A percentile compares a stretch with the other conserved stretches of the same genome.
Evolutionary conservation across 352 stramenopile genomes (phyloP).

Genomic region (Pythium apleroticum): DNA sequence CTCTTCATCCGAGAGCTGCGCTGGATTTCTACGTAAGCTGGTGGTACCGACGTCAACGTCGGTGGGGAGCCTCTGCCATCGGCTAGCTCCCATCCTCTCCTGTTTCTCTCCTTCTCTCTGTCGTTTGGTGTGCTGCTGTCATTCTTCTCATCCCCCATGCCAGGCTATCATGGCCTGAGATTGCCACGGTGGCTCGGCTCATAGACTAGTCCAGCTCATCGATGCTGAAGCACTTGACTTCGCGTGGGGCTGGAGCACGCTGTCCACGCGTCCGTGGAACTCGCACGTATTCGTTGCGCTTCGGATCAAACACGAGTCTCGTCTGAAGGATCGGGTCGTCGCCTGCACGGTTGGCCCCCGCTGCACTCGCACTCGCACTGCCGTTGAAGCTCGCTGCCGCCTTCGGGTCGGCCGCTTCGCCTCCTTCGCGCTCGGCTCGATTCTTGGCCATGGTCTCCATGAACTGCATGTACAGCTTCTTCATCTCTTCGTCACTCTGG

Average conservation of each 20-base stretch:
- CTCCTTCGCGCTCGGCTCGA: slow-evolving; percentile 8
- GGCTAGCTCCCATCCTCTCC: neutral
- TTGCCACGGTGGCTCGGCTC: neutral
- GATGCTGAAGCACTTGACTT: slow-evolving; percentile 48
- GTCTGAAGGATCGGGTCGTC: slow-evolving; percentile 22
- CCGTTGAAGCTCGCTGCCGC: neutral
- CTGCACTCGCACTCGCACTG: neutral
- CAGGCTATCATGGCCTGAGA: neutral
- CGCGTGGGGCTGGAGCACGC: neutral
- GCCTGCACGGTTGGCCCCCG: neutral
- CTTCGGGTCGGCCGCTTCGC: neutral
- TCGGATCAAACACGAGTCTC: slow-evolving; percentile 20
- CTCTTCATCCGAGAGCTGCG: neutral
- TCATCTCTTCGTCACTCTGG: slow-evolving; percentile 24
- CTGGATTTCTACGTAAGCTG: neutral
- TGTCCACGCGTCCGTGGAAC: neutral
- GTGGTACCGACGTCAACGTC: neutral
- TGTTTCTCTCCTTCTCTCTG: neutral
- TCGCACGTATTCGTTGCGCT: slow-evolving; percentile 22
- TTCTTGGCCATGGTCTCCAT: slow-evolving; percentile 27
- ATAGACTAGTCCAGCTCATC: slow-evolving; percentile 50
- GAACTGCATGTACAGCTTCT: slow-evolving; percentile 24
- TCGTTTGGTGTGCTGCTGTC: no score
- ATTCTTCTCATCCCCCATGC: neutral
- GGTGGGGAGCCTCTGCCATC: neutral